phyloP scores from a whole-genome alignment of 805 yeast genomes.

The Komagataella populi region DNA sequence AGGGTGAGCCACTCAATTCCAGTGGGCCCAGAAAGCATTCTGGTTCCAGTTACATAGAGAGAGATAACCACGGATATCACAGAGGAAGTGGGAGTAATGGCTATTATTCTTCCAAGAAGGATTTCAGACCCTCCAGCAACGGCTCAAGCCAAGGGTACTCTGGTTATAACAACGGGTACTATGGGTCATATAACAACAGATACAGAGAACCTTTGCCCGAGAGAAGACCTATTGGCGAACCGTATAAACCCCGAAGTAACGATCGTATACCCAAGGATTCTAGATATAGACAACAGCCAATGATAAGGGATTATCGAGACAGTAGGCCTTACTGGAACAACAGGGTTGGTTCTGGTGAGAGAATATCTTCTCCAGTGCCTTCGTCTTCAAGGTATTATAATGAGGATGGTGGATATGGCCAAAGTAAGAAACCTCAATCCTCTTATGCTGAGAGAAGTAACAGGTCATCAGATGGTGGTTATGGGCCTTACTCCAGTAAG shows the following conservation, averaged over 20 bases:
- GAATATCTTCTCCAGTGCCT: neutral
- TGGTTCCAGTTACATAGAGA: neutral
- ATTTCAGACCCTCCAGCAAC: neutral
- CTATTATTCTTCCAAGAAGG: neutral
- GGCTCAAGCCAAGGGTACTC: neutral
- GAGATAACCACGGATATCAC: neutral
- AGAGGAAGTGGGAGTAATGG: neutral
- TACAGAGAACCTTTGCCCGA: neutral
- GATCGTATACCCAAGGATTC: neutral
- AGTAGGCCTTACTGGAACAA: neutral
- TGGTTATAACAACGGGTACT: neutral
- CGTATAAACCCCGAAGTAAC: neutral
- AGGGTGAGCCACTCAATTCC: neutral
- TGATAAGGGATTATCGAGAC: neutral
- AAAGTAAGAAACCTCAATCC: neutral
- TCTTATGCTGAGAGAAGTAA: neutral
- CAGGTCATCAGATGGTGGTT: neutral
- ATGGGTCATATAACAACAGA: neutral
- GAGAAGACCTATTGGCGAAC: neutral
- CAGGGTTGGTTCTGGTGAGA: neutral
- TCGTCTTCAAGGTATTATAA: neutral
- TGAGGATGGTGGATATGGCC: neutral
- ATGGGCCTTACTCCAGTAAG: neutral
- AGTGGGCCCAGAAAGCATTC: neutral
- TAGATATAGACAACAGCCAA: neutral